Evolutionary conservation across 2,329 filamentous ascomycete species (phyloP).

Genomic region (Aspergillus tubingensis): DNA sequence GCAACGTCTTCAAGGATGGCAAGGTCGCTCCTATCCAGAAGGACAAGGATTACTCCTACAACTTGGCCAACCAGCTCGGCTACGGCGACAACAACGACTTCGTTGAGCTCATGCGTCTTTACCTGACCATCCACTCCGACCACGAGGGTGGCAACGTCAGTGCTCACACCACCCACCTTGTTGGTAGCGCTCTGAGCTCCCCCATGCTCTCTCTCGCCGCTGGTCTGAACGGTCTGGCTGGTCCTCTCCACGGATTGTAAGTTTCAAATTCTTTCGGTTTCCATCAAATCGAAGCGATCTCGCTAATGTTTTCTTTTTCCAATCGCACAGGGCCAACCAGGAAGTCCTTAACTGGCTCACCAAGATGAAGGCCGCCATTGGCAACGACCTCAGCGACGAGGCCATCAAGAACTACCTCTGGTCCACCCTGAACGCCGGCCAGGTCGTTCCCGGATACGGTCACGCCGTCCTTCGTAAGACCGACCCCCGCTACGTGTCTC

Average conservation of each 20-base stretch:
- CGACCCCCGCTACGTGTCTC: slow-evolving; percentile 96
- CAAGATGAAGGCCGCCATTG: slow-evolving; percentile 96
- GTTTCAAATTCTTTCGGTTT: slow-evolving; percentile 15
- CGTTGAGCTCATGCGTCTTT: slow-evolving; percentile 95
- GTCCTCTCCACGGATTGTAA: slow-evolving; percentile 90
- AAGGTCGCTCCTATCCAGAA: slow-evolving; percentile 95
- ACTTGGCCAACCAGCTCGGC: slow-evolving; percentile 99
- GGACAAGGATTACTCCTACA: slow-evolving; percentile 99
- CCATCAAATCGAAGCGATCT: background rate
- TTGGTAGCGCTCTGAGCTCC: slow-evolving; percentile 93
- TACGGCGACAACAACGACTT: slow-evolving; percentile 96
- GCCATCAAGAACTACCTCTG: slow-evolving; percentile 98
- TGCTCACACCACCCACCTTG: slow-evolving; percentile 97
- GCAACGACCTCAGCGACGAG: slow-evolving; percentile 93
- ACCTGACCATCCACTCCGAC: slow-evolving; percentile 99
- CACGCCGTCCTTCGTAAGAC: slow-evolving; percentile 99
- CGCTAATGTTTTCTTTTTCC: slow-evolving; percentile 22
- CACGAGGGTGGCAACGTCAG: slow-evolving; percentile 99
- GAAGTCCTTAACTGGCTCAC: slow-evolving; percentile 99
- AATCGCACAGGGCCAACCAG: slow-evolving; percentile 73
- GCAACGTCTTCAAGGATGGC: slow-evolving; percentile 99
- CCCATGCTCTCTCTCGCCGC: slow-evolving; percentile 95
- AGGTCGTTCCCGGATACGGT: slow-evolving; percentile 96
- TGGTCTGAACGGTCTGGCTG: slow-evolving; percentile 96
- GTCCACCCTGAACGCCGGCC: slow-evolving; percentile 92